A percentile compares a stretch with the other conserved stretches of the same genome.
Evolutionary conservation across 768 basidiomycete species (phyloP).

Genomic region (Lentinula raphanica): DNA sequence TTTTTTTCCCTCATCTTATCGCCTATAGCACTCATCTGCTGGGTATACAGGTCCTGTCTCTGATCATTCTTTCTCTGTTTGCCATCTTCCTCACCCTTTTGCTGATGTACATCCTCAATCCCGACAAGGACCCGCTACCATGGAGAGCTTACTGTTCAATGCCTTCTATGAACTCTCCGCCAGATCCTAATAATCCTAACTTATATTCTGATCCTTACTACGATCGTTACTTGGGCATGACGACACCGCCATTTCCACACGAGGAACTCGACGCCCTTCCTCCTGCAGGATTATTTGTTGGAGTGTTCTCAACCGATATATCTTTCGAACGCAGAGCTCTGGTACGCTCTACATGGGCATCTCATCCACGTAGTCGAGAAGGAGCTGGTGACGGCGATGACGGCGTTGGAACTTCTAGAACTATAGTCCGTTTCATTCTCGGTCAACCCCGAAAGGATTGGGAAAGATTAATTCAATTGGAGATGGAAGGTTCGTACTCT

Average conservation of each 20-base stretch:
- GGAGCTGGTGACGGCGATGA: slow-evolving; percentile 68
- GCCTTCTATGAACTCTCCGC: slow-evolving; percentile 44
- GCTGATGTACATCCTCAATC: slow-evolving; percentile 89
- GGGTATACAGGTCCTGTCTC: slow-evolving; percentile 50
- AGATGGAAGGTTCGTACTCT: slow-evolving; percentile 83
- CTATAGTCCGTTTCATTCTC: slow-evolving; percentile 84
- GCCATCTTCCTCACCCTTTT: slow-evolving; percentile 80
- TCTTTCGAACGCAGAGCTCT: slow-evolving; percentile 81
- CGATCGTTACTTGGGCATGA: slow-evolving; percentile 27
- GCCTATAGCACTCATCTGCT: slow-evolving; percentile 14
- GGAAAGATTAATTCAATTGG: slow-evolving; percentile 74
- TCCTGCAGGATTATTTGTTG: slow-evolving; percentile 83
- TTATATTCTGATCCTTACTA: slow-evolving; percentile 23
- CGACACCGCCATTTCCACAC: slow-evolving; percentile 59
- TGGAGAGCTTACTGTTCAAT: slow-evolving; percentile 92
- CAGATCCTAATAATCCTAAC: slow-evolving; percentile 34
- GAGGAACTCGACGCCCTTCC: slow-evolving; percentile 64
- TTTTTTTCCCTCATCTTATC: neutral
- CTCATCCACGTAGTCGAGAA: slow-evolving; percentile 69
- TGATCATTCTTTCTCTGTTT: slow-evolving; percentile 75
- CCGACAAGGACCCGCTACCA: slow-evolving; percentile 90
- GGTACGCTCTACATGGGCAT: slow-evolving; percentile 87
- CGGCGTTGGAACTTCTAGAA: slow-evolving; percentile 72
- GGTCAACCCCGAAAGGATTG: slow-evolving; percentile 78
- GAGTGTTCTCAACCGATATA: slow-evolving; percentile 86